Percentiles rank a stretch among this genome's conserved stretches.
Evolutionary conservation across 306 rosid genomes (phyloP).

Genomic region (Inga oerstediana): DNA sequence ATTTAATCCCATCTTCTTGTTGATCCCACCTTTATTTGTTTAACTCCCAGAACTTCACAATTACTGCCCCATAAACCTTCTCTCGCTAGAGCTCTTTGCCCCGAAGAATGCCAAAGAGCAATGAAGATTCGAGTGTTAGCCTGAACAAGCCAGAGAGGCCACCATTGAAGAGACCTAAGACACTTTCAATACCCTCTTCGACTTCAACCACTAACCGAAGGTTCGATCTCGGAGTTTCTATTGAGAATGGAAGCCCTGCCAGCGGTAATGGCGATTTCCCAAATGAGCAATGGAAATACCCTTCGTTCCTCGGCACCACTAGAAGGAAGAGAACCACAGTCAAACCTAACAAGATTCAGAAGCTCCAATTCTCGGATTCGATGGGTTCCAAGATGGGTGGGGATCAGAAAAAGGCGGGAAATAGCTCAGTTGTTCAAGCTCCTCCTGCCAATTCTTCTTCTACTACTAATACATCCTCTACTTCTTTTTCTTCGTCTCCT

Average conservation of each 20-base stretch:
- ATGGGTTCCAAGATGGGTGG: neutral
- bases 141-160: slow-evolving; percentile 44
- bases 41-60: neutral
- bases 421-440: slow-evolving; percentile 33
- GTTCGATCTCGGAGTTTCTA: slow-evolving; percentile 50
- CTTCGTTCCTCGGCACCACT: slow-evolving; percentile 71
- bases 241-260: slow-evolving; percentile 27
- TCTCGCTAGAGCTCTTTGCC: neutral
- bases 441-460: slow-evolving; percentile 17
- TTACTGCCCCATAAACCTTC: neutral
- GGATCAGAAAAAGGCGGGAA: slow-evolving; percentile 14
- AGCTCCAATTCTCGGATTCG: slow-evolving; percentile 16
- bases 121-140: slow-evolving; percentile 44
- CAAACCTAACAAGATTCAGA: slow-evolving; percentile 30
- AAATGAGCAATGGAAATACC: slow-evolving; percentile 70
- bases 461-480: neutral
- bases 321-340: slow-evolving; percentile 42
- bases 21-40: slow-evolving; percentile 24
- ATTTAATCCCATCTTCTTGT: slow-evolving; percentile 11
- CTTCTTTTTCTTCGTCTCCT: neutral
- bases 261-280: slow-evolving; percentile 37
- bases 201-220: slow-evolving; percentile 20
- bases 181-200: slow-evolving; percentile 44
- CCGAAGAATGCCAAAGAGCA: slow-evolving; percentile 30
- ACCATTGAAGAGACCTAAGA: slow-evolving; percentile 64